Base-by-base conservation (phyloP, 2,329 filamentous ascomycete genomes). In the Claviceps citrina region DNA sequence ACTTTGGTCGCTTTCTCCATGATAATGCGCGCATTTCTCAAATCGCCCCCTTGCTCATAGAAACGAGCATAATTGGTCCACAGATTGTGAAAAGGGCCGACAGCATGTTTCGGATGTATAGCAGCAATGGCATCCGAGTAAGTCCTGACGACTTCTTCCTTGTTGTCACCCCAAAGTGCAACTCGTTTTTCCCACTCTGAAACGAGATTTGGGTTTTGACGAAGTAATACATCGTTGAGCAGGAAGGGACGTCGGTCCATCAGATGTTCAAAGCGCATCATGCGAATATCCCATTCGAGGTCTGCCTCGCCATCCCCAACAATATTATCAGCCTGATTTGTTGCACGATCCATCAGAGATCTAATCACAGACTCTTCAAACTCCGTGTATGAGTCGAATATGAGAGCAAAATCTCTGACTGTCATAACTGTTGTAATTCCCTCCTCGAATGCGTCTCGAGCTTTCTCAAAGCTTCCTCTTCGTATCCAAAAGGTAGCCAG, bases 1-100 rank as follows among this genome's bases (percentile, higher is more conserved):
- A 98, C 91, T 56, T 95, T 96, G 54, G 94, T 84, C 12, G 89
- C 89, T 62, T 96, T 98, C 58, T 96, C 89, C 74, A 96, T 83
- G 53, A 98, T 96, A 45, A 93, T 71, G 25, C 91, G 75, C 28
- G 91, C 87, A 48, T 80, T 94, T 39, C 77, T 71, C 30, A 96
- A 55, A 56, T 96, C 87, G 5, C 81, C 83, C 2, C 83, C 85
- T 25, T 76, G 73, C 59, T 98, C 91, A 62, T 98, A 98, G 57
- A 98, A 89, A 54, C 93, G 95, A 47, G 89, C 91, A 57, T 96
- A 98, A 54, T 89, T 93, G 38, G 84, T 73, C 91, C 93, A 98
- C 15, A 98, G 72, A 51, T 94, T 84, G 55, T 95, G 85, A 56
- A 96, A 94, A 42, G 85, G 78, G 9, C 93, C 93, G 19, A 89